Evolutionary conservation across 768 basidiomycete genomes (phyloP).

Genomic region (Melanogaster broomeanus): DNA sequence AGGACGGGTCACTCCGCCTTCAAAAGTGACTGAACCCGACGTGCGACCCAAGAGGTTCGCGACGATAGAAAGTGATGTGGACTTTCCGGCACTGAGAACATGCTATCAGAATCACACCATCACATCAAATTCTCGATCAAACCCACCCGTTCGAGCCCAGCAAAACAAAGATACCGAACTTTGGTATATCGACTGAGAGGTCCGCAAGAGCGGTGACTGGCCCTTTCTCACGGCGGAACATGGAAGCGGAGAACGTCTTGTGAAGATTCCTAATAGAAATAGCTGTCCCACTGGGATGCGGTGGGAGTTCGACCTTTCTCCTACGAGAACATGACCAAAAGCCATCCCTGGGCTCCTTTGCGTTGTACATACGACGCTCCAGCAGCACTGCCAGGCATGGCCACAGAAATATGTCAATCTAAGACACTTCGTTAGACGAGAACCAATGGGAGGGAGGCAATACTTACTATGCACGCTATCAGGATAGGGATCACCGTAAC

Average conservation of each 20-base stretch:
- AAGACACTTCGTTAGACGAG: not conserved
- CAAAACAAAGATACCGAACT: slow-evolving; percentile 74
- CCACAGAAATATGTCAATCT: slow-evolving; percentile 78
- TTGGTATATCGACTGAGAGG: slow-evolving; percentile 69
- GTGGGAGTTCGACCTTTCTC: slow-evolving; percentile 16
- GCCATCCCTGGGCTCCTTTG: slow-evolving; percentile 37
- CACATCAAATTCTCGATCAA: not conserved
- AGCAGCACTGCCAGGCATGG: slow-evolving; percentile 62
- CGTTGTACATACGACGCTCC: slow-evolving; percentile 65
- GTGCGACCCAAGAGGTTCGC: slow-evolving; percentile 62
- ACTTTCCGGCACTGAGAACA: slow-evolving; percentile 68
- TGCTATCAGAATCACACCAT: not conserved
- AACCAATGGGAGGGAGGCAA: not conserved
- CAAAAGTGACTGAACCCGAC: slow-evolving; percentile 56
- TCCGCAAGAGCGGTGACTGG: slow-evolving; percentile 63
- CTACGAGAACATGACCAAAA: slow-evolving; percentile 26
- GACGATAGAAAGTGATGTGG: slow-evolving; percentile 67
- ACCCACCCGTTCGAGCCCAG: slow-evolving; percentile 69
- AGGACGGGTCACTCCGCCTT: slow-evolving; percentile 53
- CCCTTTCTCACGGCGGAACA: slow-evolving; percentile 47
- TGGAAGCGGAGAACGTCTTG: slow-evolving; percentile 56
- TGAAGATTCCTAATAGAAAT: slow-evolving; percentile 62
- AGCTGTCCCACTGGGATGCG: slow-evolving; percentile 44
- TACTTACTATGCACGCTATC: slow-evolving; percentile 62
- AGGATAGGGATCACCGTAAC: slow-evolving; percentile 58